These are phyloP conservation scores for Canavalia gladiata DNA, from an alignment of 306 rosid genomes.

Conservation along the genomic window DNA sequence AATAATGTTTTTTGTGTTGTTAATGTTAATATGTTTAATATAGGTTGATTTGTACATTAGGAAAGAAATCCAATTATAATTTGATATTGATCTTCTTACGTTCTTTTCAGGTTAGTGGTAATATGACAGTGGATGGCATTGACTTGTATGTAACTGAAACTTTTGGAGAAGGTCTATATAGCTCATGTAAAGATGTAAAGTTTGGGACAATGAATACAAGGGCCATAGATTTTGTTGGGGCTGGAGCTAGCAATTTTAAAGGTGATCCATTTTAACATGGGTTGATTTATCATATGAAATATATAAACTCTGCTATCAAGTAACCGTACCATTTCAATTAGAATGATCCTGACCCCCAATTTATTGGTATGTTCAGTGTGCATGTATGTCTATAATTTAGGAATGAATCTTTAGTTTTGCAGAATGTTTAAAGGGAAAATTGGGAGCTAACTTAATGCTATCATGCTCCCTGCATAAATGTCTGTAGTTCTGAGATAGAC, in stretches of 20 bases:
- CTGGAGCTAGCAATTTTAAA: constrained; percentile 77
- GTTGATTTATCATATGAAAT: constrained; percentile 39
- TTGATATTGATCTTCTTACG: constrained; percentile 32
- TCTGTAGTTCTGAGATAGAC: neutral
- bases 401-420: neutral
- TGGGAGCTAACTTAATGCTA: neutral
- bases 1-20: constrained; percentile 1
- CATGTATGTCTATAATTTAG: constrained; percentile 2
- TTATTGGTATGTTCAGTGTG: neutral
- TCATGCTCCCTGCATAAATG: neutral
- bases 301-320: constrained; percentile 15
- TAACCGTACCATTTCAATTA: constrained; percentile 37
- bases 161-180: constrained; percentile 80
- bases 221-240: constrained; percentile 96
- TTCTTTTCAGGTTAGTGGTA: constrained; percentile 71
- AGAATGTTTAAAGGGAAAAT: neutral
- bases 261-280: constrained; percentile 58
- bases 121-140: constrained; percentile 87
- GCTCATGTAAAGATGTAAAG: constrained; percentile 93
- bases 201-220: constrained; percentile 98
- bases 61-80: constrained; percentile 9
- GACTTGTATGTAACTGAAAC: constrained; percentile 67
- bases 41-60: neutral
- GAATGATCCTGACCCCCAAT: neutral
- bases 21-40: neutral